Percentiles rank a stretch among this genome's conserved stretches.
These are phyloP conservation scores for Symmetrospora coprosmae DNA, from an alignment of 768 basidiomycete genomes.

Conservation along the genomic window DNA sequence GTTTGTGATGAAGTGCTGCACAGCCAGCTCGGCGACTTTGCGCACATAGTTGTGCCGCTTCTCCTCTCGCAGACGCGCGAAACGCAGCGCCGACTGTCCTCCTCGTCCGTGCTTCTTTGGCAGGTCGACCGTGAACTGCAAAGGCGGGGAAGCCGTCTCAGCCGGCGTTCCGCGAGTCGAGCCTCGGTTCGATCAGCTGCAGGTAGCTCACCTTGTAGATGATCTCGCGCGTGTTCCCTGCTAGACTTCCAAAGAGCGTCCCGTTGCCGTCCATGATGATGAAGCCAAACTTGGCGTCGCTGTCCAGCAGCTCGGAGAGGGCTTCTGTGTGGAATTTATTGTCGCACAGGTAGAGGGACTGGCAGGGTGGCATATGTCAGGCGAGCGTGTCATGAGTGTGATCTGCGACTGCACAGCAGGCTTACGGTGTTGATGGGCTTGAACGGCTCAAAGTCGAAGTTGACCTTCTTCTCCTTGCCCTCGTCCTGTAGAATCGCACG, in stretches of 20 bases:
- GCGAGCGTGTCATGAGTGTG: background rate
- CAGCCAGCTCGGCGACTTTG: constrained; percentile 91
- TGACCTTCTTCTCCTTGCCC: constrained; percentile 89
- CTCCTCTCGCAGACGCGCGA: constrained; percentile 97
- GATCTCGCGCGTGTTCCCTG: constrained; percentile 93
- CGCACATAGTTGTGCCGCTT: constrained; percentile 99
- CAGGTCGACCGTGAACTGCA: constrained; percentile 77
- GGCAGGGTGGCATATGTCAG: background rate
- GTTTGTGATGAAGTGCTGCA: constrained; percentile 92
- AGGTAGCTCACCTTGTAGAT: constrained; percentile 53
- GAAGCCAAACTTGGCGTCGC: constrained; percentile 94
- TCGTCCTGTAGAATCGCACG: constrained; percentile 43
- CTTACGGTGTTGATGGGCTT: constrained; percentile 81
- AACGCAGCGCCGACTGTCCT: constrained; percentile 98
- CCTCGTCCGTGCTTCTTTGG: constrained; percentile 99
- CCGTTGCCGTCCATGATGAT: constrained; percentile 99
- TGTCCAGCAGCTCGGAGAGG: constrained; percentile 86
- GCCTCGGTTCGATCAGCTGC: background rate
- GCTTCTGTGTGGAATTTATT: constrained; percentile 99
- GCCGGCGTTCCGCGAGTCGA: background rate
- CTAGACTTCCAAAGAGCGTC: constrained; percentile 83
- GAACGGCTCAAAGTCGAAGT: constrained; percentile 92
- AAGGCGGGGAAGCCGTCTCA: background rate
- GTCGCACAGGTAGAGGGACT: constrained; percentile 91
- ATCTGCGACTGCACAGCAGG: background rate